Evolutionary conservation across 1,284 basidiomycete species (phyloP).

Genomic region (Exobasidium rhododendri): DNA sequence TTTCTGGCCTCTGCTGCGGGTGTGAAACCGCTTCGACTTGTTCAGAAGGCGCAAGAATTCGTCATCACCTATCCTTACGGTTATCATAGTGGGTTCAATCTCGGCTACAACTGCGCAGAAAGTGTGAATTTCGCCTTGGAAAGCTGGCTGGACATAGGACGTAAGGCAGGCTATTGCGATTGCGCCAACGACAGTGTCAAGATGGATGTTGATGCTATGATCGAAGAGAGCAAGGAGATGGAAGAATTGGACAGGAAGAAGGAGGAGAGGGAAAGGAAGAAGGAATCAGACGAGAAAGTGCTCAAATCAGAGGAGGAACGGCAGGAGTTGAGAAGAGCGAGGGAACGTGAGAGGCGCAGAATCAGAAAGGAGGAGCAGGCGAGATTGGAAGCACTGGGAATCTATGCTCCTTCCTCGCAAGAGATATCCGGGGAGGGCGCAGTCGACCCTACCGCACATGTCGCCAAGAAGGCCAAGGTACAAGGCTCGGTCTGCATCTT

Average conservation of each 20-base stretch:
- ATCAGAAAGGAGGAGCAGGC: conserved; percentile 23
- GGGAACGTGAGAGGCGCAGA: conserved; percentile 28
- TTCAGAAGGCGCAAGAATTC: conserved; percentile 88
- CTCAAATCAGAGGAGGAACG: conserved; percentile 24
- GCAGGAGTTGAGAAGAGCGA: conserved; percentile 18
- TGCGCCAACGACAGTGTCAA: conserved; percentile 50
- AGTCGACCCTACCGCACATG: not conserved
- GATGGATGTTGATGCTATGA: conserved; percentile 49
- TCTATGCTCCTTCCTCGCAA: not conserved
- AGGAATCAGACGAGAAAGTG: conserved; percentile 57
- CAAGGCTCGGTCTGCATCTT: conserved; percentile 47
- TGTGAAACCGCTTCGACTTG: conserved; percentile 60
- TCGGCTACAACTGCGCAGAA: conserved; percentile 96
- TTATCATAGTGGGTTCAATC: conserved; percentile 94
- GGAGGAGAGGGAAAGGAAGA: conserved; percentile 56
- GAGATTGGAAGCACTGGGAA: conserved; percentile 19
- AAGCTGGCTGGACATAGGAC: conserved; percentile 85
- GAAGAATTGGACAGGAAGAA: conserved; percentile 40
- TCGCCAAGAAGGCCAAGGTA: conserved; percentile 9
- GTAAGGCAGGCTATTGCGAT: conserved; percentile 49
- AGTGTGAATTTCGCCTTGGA: conserved; percentile 96
- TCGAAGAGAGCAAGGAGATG: conserved; percentile 43
- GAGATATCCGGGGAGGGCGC: not conserved
- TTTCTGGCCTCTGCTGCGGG: conserved; percentile 70
- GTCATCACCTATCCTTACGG: conserved; percentile 89